Conservation (phyloP, 106 monocot genomes). For the Agapanthus africanus region DNA sequence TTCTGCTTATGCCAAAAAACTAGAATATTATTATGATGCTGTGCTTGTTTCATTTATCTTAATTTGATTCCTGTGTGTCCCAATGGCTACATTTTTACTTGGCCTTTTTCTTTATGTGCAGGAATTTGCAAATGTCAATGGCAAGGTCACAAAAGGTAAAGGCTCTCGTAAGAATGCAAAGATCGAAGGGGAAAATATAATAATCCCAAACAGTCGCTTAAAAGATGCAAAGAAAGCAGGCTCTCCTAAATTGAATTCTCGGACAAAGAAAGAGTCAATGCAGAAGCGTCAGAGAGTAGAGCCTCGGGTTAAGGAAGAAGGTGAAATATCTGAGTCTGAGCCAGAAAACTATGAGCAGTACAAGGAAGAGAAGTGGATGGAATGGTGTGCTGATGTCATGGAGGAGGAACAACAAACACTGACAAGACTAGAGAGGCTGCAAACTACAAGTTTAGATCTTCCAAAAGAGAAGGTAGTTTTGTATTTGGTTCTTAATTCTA, state of each 20-base stretch:
- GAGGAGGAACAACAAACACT: conserved; percentile 73
- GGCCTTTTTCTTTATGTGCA: too few species aligned
- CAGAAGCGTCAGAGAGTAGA: conserved; percentile 44
- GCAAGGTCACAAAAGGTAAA: conserved; percentile 65
- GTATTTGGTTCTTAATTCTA: neutral
- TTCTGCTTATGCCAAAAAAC: too few species aligned
- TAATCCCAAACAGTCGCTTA: conserved; percentile 24
- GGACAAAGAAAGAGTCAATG: conserved; percentile 26
- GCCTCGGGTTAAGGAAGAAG: conserved; percentile 79
- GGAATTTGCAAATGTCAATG: conserved; percentile 76
- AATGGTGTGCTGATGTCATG: conserved; percentile 96
- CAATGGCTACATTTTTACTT: neutral
- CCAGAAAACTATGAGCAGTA: conserved; percentile 60
- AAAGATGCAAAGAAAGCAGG: too few species aligned
- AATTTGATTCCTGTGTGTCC: too few species aligned
- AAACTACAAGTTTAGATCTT: conserved; percentile 87
- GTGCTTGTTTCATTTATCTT: too few species aligned
- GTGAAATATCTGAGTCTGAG: conserved; percentile 82
- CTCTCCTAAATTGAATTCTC: conserved; percentile 26
- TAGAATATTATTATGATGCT: too few species aligned
- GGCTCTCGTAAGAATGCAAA: conserved; percentile 40
- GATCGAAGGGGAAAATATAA: conserved; percentile 28
- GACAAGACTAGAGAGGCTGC: conserved; percentile 78
- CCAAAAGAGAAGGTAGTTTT: conserved; percentile 89
- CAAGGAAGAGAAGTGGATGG: conserved; percentile 98